A percentile compares a stretch with the other conserved stretches of the same genome.
Evolutionary conservation across 495 filamentous ascomycete genomes (phyloP).

Genomic region (Cryomyces minteri): DNA sequence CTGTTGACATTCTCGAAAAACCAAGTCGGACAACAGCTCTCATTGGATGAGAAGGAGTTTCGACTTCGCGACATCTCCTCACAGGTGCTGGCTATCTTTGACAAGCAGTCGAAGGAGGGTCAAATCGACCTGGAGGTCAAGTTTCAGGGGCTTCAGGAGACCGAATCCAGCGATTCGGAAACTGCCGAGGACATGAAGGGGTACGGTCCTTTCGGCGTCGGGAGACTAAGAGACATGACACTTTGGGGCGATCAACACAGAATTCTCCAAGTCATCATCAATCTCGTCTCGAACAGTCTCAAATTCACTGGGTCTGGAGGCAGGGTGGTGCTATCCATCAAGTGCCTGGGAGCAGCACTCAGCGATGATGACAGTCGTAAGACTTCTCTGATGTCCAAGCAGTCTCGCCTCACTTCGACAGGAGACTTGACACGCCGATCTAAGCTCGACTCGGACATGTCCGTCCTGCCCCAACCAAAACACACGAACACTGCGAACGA

Average conservation of each 20-base stretch:
- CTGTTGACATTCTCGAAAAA: conserved; percentile 86
- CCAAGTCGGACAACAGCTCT: conserved; percentile 66
- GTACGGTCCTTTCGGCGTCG: conserved; percentile 40
- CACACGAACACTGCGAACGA: conserved; percentile 13
- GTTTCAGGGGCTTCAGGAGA: conserved; percentile 36
- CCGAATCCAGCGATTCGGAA: conserved; percentile 15
- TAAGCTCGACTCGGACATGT: background rate
- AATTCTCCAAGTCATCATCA: conserved; percentile 79
- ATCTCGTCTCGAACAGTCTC: conserved; percentile 77
- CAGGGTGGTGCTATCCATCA: conserved; percentile 52
- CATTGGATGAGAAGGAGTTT: conserved; percentile 73
- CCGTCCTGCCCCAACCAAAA: background rate
- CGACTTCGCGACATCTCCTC: conserved; percentile 57
- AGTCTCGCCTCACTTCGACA: background rate
- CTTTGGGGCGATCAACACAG: conserved; percentile 85
- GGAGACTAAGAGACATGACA: conserved; percentile 50
- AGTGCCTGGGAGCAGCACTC: conserved; percentile 35
- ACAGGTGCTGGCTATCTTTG: conserved; percentile 71
- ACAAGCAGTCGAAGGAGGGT: conserved; percentile 69
- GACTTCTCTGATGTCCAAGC: background rate
- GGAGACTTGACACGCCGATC: background rate
- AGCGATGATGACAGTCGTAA: conserved; percentile 2
- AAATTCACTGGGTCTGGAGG: conserved; percentile 81
- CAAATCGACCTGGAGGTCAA: conserved; percentile 51
- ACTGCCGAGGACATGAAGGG: conserved; percentile 10